Percentiles rank a stretch among this genome's conserved stretches.
Conservation (phyloP, 108 stramenopile species). For the Skeletonema potamos region DNA sequence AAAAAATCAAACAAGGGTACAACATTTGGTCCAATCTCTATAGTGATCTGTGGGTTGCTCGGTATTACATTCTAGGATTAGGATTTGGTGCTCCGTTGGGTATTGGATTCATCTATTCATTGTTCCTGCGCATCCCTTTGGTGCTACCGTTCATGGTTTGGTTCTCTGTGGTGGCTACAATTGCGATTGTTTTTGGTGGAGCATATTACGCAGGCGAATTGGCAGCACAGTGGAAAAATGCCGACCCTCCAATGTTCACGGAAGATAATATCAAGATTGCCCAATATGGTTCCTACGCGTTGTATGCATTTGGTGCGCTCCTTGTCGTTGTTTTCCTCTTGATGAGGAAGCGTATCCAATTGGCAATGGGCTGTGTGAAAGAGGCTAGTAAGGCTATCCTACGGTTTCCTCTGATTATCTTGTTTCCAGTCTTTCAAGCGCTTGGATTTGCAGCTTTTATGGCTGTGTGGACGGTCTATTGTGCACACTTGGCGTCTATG, state of each 20-base stretch:
- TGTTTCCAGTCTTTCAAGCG: conserved; percentile 80
- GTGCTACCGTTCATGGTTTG: conserved; percentile 81
- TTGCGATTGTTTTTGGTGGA: conserved; percentile 57
- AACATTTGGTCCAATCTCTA: conserved; percentile 59
- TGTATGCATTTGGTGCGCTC: conserved; percentile 61
- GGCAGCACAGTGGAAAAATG: conserved; percentile 56
- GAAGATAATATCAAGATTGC: conserved; percentile 55
- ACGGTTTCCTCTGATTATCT: conserved; percentile 73
- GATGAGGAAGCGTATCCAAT: conserved; percentile 80
- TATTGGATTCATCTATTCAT: conserved; percentile 72
- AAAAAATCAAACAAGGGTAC: conserved; percentile 31
- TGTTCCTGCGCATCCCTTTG: conserved; percentile 79
- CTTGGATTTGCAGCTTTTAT: conserved; percentile 65
- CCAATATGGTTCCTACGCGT: conserved; percentile 46
- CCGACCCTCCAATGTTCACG: conserved; percentile 40
- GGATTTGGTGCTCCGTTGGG: conserved; percentile 76
- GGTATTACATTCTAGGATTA: conserved; percentile 73
- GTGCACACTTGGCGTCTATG: conserved; percentile 71
- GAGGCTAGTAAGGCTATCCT: conserved; percentile 81
- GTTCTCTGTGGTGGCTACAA: conserved; percentile 69
- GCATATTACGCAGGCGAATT: conserved; percentile 55
- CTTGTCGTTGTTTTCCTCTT: conserved; percentile 69
- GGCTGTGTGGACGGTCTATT: conserved; percentile 61
- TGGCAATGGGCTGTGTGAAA: conserved; percentile 87
- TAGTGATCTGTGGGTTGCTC: conserved; percentile 44